phyloP scores from a whole-genome alignment of 345 rosid genomes.

The Boechera retrofracta region DNA sequence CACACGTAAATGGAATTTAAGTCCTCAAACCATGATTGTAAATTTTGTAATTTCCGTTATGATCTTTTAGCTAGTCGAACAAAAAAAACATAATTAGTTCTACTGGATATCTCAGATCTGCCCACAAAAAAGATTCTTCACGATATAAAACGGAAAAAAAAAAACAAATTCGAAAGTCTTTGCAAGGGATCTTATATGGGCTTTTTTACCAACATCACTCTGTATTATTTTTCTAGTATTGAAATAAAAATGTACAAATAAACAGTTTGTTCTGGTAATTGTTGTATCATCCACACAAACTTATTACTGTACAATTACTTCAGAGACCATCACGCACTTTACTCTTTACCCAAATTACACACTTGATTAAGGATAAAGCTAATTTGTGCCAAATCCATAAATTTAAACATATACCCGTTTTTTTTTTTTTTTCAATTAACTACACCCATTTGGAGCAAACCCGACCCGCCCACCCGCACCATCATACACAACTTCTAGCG shows the following conservation, averaged over 20 bases:
- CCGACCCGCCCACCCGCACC: conserved; percentile 65
- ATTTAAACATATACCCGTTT: not conserved
- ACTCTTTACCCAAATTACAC: conserved; percentile 17
- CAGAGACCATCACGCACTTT: not conserved
- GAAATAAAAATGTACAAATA: conserved; percentile 10
- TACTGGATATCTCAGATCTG: too few species aligned
- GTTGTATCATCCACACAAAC: conserved; percentile 21
- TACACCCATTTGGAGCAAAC: conserved; percentile 66
- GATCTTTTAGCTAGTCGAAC: too few species aligned
- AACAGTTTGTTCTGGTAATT: conserved; percentile 11
- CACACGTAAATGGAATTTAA: too few species aligned
- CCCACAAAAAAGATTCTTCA: too few species aligned
- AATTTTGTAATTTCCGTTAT: too few species aligned
- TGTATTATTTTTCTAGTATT: not conserved
- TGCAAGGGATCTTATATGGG: not conserved
- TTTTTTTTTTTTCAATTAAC: conserved; percentile 31
- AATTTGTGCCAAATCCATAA: conserved; percentile 28
- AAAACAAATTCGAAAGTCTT: not conserved
- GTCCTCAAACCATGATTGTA: too few species aligned
- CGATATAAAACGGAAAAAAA: not conserved
- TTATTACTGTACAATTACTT: conserved; percentile 33
- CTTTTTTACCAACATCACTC: not conserved
- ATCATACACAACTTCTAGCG: conserved; percentile 76
- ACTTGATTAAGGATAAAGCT: conserved; percentile 35
- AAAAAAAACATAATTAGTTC: too few species aligned